Conservation (phyloP, 2,329 filamentous ascomycete species). For the Paecilomyces niveus region DNA sequence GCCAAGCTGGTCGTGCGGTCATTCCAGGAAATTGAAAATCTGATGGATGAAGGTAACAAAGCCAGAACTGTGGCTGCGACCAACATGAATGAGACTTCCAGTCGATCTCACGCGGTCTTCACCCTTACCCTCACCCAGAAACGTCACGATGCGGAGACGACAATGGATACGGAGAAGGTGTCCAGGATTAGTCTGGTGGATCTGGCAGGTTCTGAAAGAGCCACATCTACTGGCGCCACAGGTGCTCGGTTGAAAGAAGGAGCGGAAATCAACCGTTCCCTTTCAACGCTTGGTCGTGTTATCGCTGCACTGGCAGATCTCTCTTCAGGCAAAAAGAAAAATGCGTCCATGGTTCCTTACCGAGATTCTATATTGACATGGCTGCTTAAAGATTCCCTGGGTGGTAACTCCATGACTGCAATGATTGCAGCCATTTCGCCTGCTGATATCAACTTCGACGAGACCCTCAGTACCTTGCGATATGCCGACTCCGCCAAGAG, state of each 20-base stretch:
- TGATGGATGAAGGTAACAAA: constrained; percentile 99
- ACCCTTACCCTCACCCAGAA: constrained; percentile 95
- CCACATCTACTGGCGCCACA: constrained; percentile 92
- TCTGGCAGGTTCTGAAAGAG: constrained; percentile 93
- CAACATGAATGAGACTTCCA: constrained; percentile 99
- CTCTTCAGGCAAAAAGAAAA: constrained; percentile 72
- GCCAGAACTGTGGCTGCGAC: constrained; percentile 95
- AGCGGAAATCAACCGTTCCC: constrained; percentile 94
- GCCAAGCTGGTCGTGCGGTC: constrained; percentile 90
- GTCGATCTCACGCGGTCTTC: constrained; percentile 96
- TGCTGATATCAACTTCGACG: constrained; percentile 97
- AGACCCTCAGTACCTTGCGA: constrained; percentile 88
- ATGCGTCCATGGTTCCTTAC: constrained; percentile 78
- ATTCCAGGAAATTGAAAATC: constrained; percentile 89
- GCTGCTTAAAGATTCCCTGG: constrained; percentile 92
- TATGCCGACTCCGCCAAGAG: constrained; percentile 97
- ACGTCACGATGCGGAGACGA: constrained; percentile 80
- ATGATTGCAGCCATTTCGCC: constrained; percentile 99
- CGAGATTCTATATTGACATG: constrained; percentile 95
- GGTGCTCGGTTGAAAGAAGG: constrained; percentile 93
- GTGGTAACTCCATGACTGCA: constrained; percentile 97
- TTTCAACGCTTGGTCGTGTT: constrained; percentile 93
- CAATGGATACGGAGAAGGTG: constrained; percentile 95
- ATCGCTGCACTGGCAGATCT: constrained; percentile 92
- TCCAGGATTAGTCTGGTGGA: constrained; percentile 97